Conservation (phyloP, 106 monocot genomes). For the Dendrobium catenatum region DNA sequence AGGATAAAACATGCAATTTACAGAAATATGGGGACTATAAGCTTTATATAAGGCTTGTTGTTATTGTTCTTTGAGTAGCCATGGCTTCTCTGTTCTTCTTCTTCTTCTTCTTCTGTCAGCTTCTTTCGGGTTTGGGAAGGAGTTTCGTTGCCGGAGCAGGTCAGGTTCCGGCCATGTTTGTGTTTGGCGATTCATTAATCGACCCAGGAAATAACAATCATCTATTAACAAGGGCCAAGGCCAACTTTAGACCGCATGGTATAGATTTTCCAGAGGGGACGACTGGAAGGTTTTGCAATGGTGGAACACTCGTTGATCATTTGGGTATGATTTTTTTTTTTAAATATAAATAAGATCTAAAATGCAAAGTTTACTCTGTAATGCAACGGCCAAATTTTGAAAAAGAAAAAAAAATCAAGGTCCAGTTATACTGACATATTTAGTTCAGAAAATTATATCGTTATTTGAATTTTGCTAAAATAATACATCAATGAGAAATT, state of each 20-base stretch:
- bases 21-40: too few relatives aligned
- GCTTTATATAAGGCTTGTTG: too few relatives aligned
- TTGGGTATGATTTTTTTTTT: slow-evolving; percentile 15
- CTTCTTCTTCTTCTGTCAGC: background rate
- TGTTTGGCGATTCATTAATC: slow-evolving; percentile 40
- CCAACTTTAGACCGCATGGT: slow-evolving; percentile 33
- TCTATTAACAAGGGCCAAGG: slow-evolving; percentile 26
- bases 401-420: too few relatives aligned
- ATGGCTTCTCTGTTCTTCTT: background rate
- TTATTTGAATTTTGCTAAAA: too few relatives aligned
- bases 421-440: too few relatives aligned
- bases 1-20: background rate
- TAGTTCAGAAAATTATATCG: too few relatives aligned
- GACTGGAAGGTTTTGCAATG: slow-evolving; percentile 45
- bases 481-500: too few relatives aligned
- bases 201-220: slow-evolving; percentile 50
- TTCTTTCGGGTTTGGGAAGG: background rate
- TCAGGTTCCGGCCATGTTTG: slow-evolving; percentile 38
- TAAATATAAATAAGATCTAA: too few relatives aligned
- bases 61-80: background rate
- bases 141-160: background rate
- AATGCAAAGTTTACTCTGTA: too few relatives aligned
- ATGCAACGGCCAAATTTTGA: too few relatives aligned
- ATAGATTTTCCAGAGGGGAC: slow-evolving; percentile 36
- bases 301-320: slow-evolving; percentile 29